Conservation (phyloP, 2,329 filamentous ascomycete species). For the Cryoendolithus antarcticus region DNA sequence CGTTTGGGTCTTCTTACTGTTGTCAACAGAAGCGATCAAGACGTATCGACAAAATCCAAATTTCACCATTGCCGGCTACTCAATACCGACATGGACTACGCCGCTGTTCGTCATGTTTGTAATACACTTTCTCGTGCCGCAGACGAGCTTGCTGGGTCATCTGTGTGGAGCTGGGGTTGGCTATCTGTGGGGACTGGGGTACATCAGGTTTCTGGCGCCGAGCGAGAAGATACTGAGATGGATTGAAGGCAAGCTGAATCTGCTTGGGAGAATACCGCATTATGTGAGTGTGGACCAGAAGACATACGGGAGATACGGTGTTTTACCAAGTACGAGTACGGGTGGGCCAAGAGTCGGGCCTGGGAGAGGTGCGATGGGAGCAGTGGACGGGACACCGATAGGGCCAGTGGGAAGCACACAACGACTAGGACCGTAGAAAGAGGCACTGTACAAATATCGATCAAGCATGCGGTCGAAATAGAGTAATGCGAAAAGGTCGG, state of each 20-base stretch:
- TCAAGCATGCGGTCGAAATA: too few relatives aligned
- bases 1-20: conserved; percentile 82
- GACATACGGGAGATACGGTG: conserved; percentile 84
- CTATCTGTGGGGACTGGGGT: conserved; percentile 79
- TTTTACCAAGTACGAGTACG: conserved; percentile 47
- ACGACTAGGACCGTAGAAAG: conserved; percentile 50
- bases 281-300: conserved; percentile 94
- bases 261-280: conserved; percentile 72
- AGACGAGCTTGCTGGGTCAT: conserved; percentile 76
- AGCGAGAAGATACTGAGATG: conserved; percentile 79
- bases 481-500: too few relatives aligned
- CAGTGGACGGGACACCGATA: conserved; percentile 32
- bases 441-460: too few relatives aligned
- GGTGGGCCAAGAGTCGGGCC: conserved; percentile 11
- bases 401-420: conserved; percentile 54
- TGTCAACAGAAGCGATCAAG: conserved; percentile 75
- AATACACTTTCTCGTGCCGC: conserved; percentile 63
- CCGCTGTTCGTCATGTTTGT: conserved; percentile 68
- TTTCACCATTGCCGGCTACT: conserved; percentile 50
- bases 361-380: conserved; percentile 17
- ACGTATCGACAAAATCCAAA: conserved; percentile 71
- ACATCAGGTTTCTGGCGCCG: conserved; percentile 78
- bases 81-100: conserved; percentile 86
- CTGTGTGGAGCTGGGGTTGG: conserved; percentile 72
- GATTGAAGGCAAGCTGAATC: conserved; percentile 77